Evolutionary conservation across 306 rosid genomes (phyloP), one percentile per base, ranked within the genome.

Genomic region (Erythrophleum fordii): DNA sequence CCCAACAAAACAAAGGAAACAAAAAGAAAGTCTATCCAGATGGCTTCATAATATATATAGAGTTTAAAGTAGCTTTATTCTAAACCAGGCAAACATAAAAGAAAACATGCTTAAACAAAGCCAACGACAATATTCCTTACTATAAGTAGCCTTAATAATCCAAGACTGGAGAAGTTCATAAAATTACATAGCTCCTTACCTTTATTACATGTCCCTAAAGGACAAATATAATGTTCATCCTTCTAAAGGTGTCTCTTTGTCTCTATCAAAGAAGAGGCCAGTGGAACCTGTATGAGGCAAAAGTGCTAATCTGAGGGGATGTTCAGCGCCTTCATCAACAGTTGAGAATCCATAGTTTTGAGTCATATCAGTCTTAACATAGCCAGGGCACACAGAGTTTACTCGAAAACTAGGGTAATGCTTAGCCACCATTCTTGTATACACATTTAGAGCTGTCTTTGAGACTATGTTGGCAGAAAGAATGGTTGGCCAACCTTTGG

Each of bases 331-430:
- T 23, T 68, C 53, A 2, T 68, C 73, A 2, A 68, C 53, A 13
- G 20, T 22, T 12, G 12, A 42, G 16, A 22, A 68, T 0, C 73
- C 73, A 2, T 41, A 41, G 53, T 68, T 68, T 11, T 42, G 73
- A 42, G 52, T 68, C 34, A 41, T 11, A 14, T 68, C 53, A 5
- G 73, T 68, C 73, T 68, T 68, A 20, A 68, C 73, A 23, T 41
- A 68, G 34, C 73, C 73, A 0, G 53, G 73, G 7, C 16, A 8
- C 11, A 68, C 35, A 0, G 53, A 68, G 35, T 68, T 68, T 0
- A 68, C 35, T 5, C 31, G 53, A 11, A 68, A 42, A 12, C 6
- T 20, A 48, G 53, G 73, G 49, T 12, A 23, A 11, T 42, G 22
- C 4, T 68, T 11, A 25, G 73, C 53, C 0, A 5, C 9, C 12